Evolutionary conservation across 129 eudicot species (phyloP).

Genomic region (Dittrichia graveolens): DNA sequence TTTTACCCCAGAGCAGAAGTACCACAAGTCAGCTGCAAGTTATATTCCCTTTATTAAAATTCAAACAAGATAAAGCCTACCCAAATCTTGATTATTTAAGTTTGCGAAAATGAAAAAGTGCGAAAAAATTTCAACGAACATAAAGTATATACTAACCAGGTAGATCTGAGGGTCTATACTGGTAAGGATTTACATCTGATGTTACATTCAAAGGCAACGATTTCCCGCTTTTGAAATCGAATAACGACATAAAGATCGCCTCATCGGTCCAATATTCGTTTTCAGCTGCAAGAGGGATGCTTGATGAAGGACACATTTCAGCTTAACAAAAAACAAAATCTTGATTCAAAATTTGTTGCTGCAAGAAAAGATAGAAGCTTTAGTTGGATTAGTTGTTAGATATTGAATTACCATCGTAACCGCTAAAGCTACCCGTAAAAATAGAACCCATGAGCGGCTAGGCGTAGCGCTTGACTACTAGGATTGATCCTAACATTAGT

Average conservation of each 20-base stretch:
- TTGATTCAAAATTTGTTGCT: conserved; percentile 22
- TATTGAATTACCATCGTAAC: no score
- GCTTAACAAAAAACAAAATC: conserved; percentile 10
- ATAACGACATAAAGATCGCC: conserved; percentile 42
- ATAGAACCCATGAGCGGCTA: no score
- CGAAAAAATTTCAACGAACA: no score
- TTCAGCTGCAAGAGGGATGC: conserved; percentile 19
- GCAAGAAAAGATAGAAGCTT: not conserved
- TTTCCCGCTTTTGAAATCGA: conserved; percentile 33
- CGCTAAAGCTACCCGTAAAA: no score
- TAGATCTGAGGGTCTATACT: conserved; percentile 53
- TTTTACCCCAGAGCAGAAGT: conserved; percentile 36
- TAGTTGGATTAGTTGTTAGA: not conserved
- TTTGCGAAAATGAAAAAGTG: no score
- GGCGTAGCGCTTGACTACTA: no score
- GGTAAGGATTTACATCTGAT: conserved; percentile 61
- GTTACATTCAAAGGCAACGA: conserved; percentile 47
- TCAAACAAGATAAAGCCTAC: not conserved
- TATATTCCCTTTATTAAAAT: not conserved
- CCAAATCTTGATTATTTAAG: not conserved
- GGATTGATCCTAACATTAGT: no score
- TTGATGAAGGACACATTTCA: conserved; percentile 55
- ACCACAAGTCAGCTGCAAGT: conserved; percentile 67
- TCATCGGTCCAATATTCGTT: conserved; percentile 53
- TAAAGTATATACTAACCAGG: conserved; percentile 48